A percentile compares a stretch with the other conserved stretches of the same genome.
These are phyloP conservation scores for Arxiozyma heterogenica DNA, from an alignment of 1,139 yeast species.

Conservation along the genomic window DNA sequence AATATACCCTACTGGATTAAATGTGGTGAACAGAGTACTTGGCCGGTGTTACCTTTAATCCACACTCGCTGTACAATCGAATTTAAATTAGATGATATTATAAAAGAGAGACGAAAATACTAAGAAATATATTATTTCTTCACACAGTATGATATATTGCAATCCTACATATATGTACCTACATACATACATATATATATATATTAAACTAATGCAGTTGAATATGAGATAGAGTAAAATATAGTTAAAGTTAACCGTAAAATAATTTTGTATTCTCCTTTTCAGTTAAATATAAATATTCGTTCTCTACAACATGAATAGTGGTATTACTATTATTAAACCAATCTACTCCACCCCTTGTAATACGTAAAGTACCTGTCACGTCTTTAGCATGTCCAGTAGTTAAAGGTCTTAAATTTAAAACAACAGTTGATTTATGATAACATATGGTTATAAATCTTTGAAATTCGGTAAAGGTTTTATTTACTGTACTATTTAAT, in stretches of 20 bases:
- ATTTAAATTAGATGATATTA: constrained; percentile 65
- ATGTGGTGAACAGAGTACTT: constrained; percentile 86
- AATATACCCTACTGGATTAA: constrained; percentile 83
- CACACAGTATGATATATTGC: not conserved
- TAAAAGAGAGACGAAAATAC: constrained; percentile 16
- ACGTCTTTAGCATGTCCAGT: constrained; percentile 82
- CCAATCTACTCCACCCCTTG: constrained; percentile 42
- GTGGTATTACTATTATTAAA: not conserved
- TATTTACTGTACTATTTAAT: constrained; percentile 11
- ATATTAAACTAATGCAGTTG: not conserved
- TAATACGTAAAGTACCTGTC: constrained; percentile 58
- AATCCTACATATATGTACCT: not conserved
- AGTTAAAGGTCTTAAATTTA: constrained; percentile 53
- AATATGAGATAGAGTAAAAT: not conserved
- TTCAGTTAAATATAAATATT: constrained; percentile 49
- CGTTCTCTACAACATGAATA: constrained; percentile 4
- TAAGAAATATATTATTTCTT: not conserved
- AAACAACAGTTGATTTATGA: constrained; percentile 21
- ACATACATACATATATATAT: not conserved
- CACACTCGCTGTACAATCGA: constrained; percentile 89
- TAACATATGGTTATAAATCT: constrained; percentile 19
- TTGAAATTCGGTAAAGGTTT: constrained; percentile 15
- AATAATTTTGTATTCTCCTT: constrained; percentile 42
- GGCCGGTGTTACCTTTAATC: constrained; percentile 83
- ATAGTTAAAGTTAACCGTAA: constrained; percentile 27